Evolutionary conservation across 306 rosid species (phyloP), one percentile per base, ranked within the genome.

Genomic region (Cucurbita ficifolia): DNA sequence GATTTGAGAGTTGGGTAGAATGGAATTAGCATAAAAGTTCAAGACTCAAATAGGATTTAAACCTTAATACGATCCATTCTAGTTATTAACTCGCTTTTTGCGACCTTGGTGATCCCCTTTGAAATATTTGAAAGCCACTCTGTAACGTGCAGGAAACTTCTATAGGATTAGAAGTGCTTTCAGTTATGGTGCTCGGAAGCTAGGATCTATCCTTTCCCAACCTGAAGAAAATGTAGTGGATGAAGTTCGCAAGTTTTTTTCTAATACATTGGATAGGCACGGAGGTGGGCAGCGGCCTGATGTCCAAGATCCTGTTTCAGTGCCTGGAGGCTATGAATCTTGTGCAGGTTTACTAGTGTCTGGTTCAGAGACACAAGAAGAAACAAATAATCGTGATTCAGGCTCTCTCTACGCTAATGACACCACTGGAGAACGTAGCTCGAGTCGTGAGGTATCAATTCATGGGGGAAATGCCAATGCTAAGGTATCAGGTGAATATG

Each of bases 241-340:
- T 67, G 88, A 84, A 60, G 76, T 84, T 58, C 74, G 42, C 63
- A 79, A 71, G 45, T 84, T 82, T 62, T 84, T 84, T 19, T 53
- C 80, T n/a, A 84, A 81, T 82, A 84, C 88, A 19, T 69, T 84
- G 82, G 88, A 84, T 39, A 77, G 88, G 78, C 88, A 84, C 74
- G 86, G 88, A 46, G 75, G 77, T 22, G 82, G 84, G 46, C 81
- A 82, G 72, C 83, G 88, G 73, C 88, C 86, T 36, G 88, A 84
- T 77, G 84, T 82, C 58, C 88, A 80, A 35, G 86, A 85, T 73
- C 70, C 59, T 61, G 42, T 61, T 48, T 76, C 73, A 14, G 38
- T 65, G 57, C 43, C 77, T 17, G 58, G 79, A 75, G 46, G 39
- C 54, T 76, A 82, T 73, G 77, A 76, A n/a, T 48, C 55, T 67